These are phyloP conservation scores for Cercophora samala DNA, from an alignment of 495 filamentous ascomycete genomes.

Conservation along the genomic window DNA sequence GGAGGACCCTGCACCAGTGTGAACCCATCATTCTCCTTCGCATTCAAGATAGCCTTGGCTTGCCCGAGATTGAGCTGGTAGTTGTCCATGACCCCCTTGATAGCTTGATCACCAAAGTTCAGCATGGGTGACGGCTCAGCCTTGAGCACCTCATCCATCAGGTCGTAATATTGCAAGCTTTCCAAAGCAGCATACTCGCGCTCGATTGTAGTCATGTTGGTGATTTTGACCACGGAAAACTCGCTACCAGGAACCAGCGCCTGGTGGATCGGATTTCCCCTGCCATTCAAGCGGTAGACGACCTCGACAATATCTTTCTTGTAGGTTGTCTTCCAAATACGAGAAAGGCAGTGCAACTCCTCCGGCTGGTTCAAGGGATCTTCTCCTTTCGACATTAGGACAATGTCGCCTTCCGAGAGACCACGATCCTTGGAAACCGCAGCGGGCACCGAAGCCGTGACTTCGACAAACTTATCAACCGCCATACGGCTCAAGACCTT, in stretches of 20 bases:
- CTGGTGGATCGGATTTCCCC: constrained; percentile 45
- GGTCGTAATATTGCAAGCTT: constrained; percentile 89
- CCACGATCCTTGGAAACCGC: constrained; percentile 64
- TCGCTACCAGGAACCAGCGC: constrained; percentile 57
- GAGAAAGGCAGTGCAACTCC: constrained; percentile 77
- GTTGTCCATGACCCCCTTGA: constrained; percentile 63
- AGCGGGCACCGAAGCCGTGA: constrained; percentile 74
- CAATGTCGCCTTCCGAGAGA: constrained; percentile 80
- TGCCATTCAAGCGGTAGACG: constrained; percentile 71
- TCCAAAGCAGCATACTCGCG: constrained; percentile 90
- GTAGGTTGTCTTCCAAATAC: constrained; percentile 71
- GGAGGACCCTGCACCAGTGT: constrained; percentile 95
- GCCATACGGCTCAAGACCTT: constrained; percentile 80
- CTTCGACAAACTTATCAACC: constrained; percentile 89
- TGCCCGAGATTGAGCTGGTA: constrained; percentile 87
- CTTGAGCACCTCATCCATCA: constrained; percentile 83
- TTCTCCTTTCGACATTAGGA: constrained; percentile 71
- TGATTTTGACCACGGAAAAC: constrained; percentile 74
- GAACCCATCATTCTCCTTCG: constrained; percentile 90
- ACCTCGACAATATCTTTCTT: constrained; percentile 79
- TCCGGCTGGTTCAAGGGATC: constrained; percentile 59
- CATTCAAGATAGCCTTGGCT: constrained; percentile 87
- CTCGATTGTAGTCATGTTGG: constrained; percentile 86
- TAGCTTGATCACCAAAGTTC: constrained; percentile 66
- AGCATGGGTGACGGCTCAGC: constrained; percentile 87